Evolutionary conservation across 1,139 yeast species (phyloP).

Genomic region (Magnusiomyces clavatus): DNA sequence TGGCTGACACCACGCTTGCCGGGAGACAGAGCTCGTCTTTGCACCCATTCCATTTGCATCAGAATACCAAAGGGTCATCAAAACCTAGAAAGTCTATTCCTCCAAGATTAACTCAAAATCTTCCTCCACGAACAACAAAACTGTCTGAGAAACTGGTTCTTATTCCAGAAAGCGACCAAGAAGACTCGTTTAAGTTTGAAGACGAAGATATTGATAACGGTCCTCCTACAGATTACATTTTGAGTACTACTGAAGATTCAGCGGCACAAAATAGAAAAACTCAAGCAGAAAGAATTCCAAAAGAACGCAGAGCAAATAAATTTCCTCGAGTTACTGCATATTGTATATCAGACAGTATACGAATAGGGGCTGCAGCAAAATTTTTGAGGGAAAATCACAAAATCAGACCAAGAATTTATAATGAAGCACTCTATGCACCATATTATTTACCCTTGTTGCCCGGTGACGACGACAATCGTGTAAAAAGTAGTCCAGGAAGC

Average conservation of each 20-base stretch:
- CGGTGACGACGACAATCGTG: slow-evolving; percentile 77
- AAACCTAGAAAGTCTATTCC: slow-evolving; percentile 8
- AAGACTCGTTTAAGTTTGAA: slow-evolving; percentile 21
- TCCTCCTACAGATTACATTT: slow-evolving; percentile 18
- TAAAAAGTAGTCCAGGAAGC: slow-evolving; percentile 71
- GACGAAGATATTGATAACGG: slow-evolving; percentile 21
- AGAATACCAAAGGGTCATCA: background rate
- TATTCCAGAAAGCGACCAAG: slow-evolving; percentile 61
- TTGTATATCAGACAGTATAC: slow-evolving; percentile 74
- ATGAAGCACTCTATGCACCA: slow-evolving; percentile 86
- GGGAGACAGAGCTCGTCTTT: background rate
- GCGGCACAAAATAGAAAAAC: slow-evolving; percentile 24
- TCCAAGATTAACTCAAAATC: slow-evolving; percentile 43
- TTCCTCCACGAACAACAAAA: slow-evolving; percentile 83
- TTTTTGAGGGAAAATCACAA: slow-evolving; percentile 65
- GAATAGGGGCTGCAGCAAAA: slow-evolving; percentile 52
- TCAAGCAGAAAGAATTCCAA: slow-evolving; percentile 62
- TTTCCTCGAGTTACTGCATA: slow-evolving; percentile 86
- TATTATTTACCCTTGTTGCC: slow-evolving; percentile 82
- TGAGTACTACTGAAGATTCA: background rate
- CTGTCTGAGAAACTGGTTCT: slow-evolving; percentile 78
- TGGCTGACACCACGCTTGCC: no score
- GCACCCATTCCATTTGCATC: background rate
- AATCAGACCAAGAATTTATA: slow-evolving; percentile 79
- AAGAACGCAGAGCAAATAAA: slow-evolving; percentile 58